A percentile compares a stretch with the other conserved stretches of the same genome.
phyloP scores from a whole-genome alignment of 805 yeast genomes.

The Ogataea nonfermentans region DNA sequence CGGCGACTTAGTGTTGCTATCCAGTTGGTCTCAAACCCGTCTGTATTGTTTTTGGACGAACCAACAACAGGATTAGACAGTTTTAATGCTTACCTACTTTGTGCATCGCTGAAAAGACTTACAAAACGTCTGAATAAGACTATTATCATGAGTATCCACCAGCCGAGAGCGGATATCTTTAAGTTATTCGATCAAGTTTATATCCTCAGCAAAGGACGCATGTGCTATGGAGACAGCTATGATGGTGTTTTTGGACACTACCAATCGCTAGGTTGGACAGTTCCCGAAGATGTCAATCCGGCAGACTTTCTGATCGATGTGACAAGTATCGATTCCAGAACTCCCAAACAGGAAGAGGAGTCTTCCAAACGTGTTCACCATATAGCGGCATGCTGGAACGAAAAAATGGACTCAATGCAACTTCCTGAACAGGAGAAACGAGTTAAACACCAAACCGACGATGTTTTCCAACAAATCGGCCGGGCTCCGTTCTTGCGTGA shows the following conservation, averaged over 20 bases:
- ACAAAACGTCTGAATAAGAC: conserved; percentile 60
- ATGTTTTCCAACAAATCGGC: conserved; percentile 27
- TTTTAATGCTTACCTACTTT: conserved; percentile 64
- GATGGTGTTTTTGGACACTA: conserved; percentile 49
- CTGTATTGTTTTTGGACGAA: conserved; percentile 75
- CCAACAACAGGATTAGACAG: conserved; percentile 90
- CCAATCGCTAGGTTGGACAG: conserved; percentile 39
- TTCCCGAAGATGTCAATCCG: conserved; percentile 53
- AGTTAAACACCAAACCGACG: neutral
- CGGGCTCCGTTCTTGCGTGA: conserved; percentile 45
- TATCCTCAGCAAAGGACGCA: conserved; percentile 60
- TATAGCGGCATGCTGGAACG: conserved; percentile 41
- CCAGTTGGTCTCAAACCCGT: conserved; percentile 73
- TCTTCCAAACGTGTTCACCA: conserved; percentile 34
- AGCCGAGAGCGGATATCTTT: conserved; percentile 77
- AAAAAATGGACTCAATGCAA: conserved; percentile 17
- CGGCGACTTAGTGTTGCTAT: conserved; percentile 75
- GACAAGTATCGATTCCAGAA: conserved; percentile 53
- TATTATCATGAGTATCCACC: conserved; percentile 75
- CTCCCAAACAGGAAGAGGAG: conserved; percentile 34
- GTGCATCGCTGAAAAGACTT: conserved; percentile 57
- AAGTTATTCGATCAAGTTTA: conserved; percentile 65
- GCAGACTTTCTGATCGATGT: conserved; percentile 61
- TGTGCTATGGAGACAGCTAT: conserved; percentile 45
- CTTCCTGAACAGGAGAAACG: neutral